Percentiles rank a stretch among this genome's conserved stretches.
These are phyloP conservation scores for Suhomyces guaymorum DNA, from an alignment of 1,139 yeast species.

Conservation along the genomic window DNA sequence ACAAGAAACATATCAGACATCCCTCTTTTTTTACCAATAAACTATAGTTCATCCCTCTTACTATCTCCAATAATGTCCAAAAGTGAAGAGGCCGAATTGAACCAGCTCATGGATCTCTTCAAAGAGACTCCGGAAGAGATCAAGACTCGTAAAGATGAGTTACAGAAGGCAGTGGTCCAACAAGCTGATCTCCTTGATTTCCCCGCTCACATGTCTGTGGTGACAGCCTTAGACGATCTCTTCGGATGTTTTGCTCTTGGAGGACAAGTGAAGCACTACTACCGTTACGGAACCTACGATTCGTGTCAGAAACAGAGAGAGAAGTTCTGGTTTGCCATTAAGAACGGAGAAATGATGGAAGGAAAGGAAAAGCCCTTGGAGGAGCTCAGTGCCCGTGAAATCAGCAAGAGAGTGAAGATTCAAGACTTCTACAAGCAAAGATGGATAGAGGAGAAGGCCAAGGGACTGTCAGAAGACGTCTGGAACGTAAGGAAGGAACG, in stretches of 20 bases:
- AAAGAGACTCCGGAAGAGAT: constrained; percentile 38
- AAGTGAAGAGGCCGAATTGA: constrained; percentile 30
- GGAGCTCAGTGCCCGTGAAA: constrained; percentile 46
- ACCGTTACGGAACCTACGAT: constrained; percentile 77
- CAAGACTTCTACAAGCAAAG: constrained; percentile 71
- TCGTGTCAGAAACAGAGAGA: constrained; percentile 68
- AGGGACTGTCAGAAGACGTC: constrained; percentile 78
- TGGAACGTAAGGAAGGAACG: constrained; percentile 61
- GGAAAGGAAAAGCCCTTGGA: constrained; percentile 27
- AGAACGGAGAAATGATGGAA: constrained; percentile 44
- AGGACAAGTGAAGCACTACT: constrained; percentile 80
- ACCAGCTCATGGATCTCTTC: constrained; percentile 37
- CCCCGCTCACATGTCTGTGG: constrained; percentile 41
- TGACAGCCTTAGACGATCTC: constrained; percentile 84
- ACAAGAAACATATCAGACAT: too few species aligned
- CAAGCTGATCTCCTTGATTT: constrained; percentile 27
- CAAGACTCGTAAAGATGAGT: constrained; percentile 32
- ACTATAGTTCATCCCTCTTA: too few species aligned
- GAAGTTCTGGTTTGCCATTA: constrained; percentile 79
- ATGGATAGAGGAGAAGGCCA: constrained; percentile 57
- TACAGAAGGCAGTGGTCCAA: constrained; percentile 30
- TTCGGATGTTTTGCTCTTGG: constrained; percentile 86
- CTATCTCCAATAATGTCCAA: constrained; percentile 10
- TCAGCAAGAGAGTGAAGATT: constrained; percentile 52
- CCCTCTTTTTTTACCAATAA: too few species aligned